Evolutionary conservation across 2,329 filamentous ascomycete species (phyloP), one percentile per base, ranked within the genome.

Genomic region (Mariannaea sp.): DNA sequence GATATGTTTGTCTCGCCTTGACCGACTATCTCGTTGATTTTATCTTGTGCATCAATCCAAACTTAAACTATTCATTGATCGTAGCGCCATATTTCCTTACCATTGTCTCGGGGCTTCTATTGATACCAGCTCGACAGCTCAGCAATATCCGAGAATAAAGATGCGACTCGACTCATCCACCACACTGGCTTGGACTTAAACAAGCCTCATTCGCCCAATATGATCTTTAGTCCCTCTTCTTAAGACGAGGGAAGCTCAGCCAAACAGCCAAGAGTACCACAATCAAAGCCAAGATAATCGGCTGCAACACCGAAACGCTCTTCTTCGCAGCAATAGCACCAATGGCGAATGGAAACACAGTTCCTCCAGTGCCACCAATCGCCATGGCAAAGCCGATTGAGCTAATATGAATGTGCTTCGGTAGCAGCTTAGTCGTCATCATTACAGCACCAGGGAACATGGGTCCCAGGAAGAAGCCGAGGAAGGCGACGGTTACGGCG

Each of bases 401-500:
- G 5, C 80, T 82, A 6, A 91, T 87, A 59, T 92, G 89, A 4
- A 90, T 75, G 52, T 87, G 79, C 38, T 80, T 79, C 0, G 89
- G 89, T 0, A 92, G 76, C 3, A 92, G 74, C 59, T 88, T 90
- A 0, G 87, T 87, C 4, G 84, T 82, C 1, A 85, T 80, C n/a
- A 89, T 84, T 7, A 92, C 78, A 0, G 82, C 86, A 1, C 86
- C 86, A 0, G 88, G 87, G 65, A 91, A 91, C 54, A 91, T 71
- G 0, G 89, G 89, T 0, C 89, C 89, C 0, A 92, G 74, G 63
- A 91, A 89, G 74, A 91, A 88, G 0, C 89, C 89, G 22, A 90
- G 78, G 0, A 91, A 71, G 0, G 84, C 75, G 2, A 90, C 85
- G 0, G 87, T 83, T 2, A 91, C 76, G 1, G 87, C 72, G 0